These are phyloP conservation scores for Lactarius indigo DNA, from an alignment of 768 basidiomycete species.

Conservation along the genomic window DNA sequence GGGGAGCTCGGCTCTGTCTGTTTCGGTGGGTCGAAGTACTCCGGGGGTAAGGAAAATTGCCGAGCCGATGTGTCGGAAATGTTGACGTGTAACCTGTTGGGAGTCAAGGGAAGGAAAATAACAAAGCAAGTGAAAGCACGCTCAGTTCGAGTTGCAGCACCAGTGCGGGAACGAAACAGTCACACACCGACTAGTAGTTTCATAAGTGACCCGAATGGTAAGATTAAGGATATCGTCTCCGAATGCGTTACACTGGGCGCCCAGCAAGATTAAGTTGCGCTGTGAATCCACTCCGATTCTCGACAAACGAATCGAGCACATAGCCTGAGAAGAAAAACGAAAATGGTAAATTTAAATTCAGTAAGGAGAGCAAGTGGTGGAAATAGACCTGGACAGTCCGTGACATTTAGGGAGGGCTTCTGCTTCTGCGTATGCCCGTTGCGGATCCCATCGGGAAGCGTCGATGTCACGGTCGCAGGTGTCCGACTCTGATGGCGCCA, in stretches of 20 bases:
- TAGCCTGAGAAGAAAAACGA: constrained; percentile 44
- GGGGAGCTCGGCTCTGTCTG: constrained; percentile 31
- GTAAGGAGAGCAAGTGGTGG: not conserved
- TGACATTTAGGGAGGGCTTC: constrained; percentile 14
- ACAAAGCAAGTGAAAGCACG: not conserved
- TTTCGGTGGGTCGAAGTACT: constrained; percentile 40
- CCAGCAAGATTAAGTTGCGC: constrained; percentile 56
- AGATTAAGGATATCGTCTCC: constrained; percentile 56
- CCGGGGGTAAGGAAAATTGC: constrained; percentile 66
- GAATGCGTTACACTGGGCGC: constrained; percentile 58
- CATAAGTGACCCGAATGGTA: constrained; percentile 65
- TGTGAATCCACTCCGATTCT: constrained; percentile 47
- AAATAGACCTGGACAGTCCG: constrained; percentile 24
- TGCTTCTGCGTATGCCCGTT: constrained; percentile 4
- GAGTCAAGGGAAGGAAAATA: not conserved
- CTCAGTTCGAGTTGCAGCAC: constrained; percentile 39
- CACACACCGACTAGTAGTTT: constrained; percentile 46
- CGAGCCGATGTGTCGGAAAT: constrained; percentile 56
- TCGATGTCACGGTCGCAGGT: not conserved
- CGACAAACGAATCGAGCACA: constrained; percentile 41
- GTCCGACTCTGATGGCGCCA: not conserved
- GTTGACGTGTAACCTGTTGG: constrained; percentile 58
- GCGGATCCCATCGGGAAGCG: constrained; percentile 14
- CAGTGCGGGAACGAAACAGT: constrained; percentile 11
- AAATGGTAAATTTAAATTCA: not conserved